Conservation (phyloP, 306 rosid genomes). For the Trifolium dubium region DNA sequence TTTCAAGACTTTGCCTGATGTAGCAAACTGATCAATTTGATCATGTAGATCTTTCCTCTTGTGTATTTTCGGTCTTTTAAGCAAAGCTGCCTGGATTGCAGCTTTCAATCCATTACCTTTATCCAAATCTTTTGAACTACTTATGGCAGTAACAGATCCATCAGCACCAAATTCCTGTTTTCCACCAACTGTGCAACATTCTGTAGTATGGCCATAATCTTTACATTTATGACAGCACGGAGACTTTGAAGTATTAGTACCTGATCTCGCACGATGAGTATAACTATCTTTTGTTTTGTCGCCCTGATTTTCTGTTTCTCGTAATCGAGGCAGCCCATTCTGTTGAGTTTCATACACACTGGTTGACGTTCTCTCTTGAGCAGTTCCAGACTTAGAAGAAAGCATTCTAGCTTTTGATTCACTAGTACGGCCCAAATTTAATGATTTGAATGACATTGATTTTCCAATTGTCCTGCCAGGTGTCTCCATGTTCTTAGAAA, state of each 20-base stretch:
- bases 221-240: conserved; percentile 67
- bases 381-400: conserved; percentile 50
- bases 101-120: conserved; percentile 72
- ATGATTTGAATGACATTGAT: conserved; percentile 70
- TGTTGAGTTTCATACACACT: conserved; percentile 50
- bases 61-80: conserved; percentile 74
- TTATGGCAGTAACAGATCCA: conserved; percentile 44
- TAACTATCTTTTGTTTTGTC: conserved; percentile 61
- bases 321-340: conserved; percentile 48
- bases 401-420: conserved; percentile 81
- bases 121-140: conserved; percentile 57
- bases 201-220: conserved; percentile 64
- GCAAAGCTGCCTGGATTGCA: conserved; percentile 81
- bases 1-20: conserved; percentile 52
- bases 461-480: conserved; percentile 61
- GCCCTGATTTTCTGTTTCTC: conserved; percentile 52
- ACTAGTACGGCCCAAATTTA: conserved; percentile 54
- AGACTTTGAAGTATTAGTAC: conserved; percentile 50
- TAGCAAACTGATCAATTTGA: conserved; percentile 56
- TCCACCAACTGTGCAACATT: conserved; percentile 53
- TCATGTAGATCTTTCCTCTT: conserved; percentile 64
- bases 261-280: conserved; percentile 46
- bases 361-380: conserved; percentile 51
- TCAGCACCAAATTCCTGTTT: conserved; percentile 55
- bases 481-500: conserved; percentile 56